phyloP scores from a whole-genome alignment of 768 basidiomycete species.

The Cytidiella melzeri region DNA sequence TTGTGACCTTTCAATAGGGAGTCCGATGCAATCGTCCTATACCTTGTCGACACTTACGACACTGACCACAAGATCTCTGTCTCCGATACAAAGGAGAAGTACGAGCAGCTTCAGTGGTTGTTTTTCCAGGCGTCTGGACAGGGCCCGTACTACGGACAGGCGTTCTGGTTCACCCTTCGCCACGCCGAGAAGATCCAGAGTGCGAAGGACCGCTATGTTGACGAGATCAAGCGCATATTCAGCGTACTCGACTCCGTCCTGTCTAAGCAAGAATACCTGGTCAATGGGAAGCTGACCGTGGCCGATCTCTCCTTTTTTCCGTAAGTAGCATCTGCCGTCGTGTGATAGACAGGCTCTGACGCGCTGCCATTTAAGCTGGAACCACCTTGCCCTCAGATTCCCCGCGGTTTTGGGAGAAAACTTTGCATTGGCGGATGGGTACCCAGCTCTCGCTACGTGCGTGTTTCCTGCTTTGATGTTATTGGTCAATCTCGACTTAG shows the following conservation, averaged over 20 bases:
- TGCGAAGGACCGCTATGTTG: slow-evolving; percentile 16
- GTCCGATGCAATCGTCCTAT: slow-evolving; percentile 36
- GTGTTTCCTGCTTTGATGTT: too few species aligned
- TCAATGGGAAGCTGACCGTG: slow-evolving; percentile 13
- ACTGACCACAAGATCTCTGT: slow-evolving; percentile 29
- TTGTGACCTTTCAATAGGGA: slow-evolving; percentile 18
- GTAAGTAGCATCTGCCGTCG: too few species aligned
- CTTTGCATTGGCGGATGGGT: too few species aligned
- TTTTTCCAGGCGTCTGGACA: slow-evolving; percentile 34
- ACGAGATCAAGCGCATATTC: slow-evolving; percentile 18
- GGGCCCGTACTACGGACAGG: slow-evolving; percentile 18
- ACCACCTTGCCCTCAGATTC: too few species aligned
- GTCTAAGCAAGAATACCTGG: slow-evolving; percentile 14
- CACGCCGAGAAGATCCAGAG: slow-evolving; percentile 11
- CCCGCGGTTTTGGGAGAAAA: too few species aligned
- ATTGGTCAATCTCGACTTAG: too few species aligned
- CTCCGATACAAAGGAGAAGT: slow-evolving; percentile 12
- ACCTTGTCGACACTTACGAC: slow-evolving; percentile 41
- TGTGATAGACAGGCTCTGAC: too few species aligned
- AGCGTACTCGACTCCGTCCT: slow-evolving; percentile 16
- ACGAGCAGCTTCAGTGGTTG: slow-evolving; percentile 34
- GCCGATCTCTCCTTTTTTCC: slow-evolving; percentile 14
- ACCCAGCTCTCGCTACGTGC: too few species aligned
- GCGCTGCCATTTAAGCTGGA: too few species aligned
- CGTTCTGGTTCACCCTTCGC: slow-evolving; percentile 9